Percentiles rank a stretch among this genome's conserved stretches.
Evolutionary conservation across 192 early-diverging fungal genomes (phyloP).

Genomic region (Ambispora gerdemannii): DNA sequence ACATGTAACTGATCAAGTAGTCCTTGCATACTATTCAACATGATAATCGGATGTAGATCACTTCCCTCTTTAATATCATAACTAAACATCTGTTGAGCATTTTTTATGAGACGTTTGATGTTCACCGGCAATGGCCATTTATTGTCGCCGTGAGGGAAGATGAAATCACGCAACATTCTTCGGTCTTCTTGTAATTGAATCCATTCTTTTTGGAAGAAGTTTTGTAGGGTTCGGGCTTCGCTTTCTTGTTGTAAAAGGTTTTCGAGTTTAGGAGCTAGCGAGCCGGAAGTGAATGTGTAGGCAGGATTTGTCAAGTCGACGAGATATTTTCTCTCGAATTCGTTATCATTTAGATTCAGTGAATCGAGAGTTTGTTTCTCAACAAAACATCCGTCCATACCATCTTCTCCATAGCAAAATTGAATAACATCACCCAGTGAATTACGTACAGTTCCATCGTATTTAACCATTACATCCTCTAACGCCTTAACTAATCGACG

Average conservation of each 20-base stretch:
- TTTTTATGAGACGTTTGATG: slow-evolving; percentile 81
- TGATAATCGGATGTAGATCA: slow-evolving; percentile 81
- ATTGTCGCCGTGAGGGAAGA: slow-evolving; percentile 73
- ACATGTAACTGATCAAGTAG: slow-evolving; percentile 73
- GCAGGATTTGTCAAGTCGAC: slow-evolving; percentile 68
- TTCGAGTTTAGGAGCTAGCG: not conserved
- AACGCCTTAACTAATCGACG: slow-evolving; percentile 96
- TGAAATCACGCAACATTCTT: slow-evolving; percentile 66
- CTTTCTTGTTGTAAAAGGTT: not conserved
- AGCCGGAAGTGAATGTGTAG: not conserved
- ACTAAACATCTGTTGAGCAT: slow-evolving; percentile 87
- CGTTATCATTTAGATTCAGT: slow-evolving; percentile 61
- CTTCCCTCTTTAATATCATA: slow-evolving; percentile 76
- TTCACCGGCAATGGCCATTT: slow-evolving; percentile 91
- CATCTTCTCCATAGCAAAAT: slow-evolving; percentile 98
- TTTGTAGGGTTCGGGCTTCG: slow-evolving; percentile 46
- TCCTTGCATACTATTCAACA: slow-evolving; percentile 69
- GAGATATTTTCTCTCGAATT: slow-evolving; percentile 77
- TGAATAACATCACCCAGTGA: slow-evolving; percentile 90
- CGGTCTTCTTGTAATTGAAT: slow-evolving; percentile 74
- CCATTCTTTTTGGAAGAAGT: slow-evolving; percentile 79
- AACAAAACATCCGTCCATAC: slow-evolving; percentile 90
- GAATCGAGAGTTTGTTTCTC: slow-evolving; percentile 77
- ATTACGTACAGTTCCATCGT: slow-evolving; percentile 96
- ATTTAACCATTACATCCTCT: slow-evolving; percentile 97